Evolutionary conservation across 305 asterid genomes (phyloP).

Genomic region (Solanum chacoense): DNA sequence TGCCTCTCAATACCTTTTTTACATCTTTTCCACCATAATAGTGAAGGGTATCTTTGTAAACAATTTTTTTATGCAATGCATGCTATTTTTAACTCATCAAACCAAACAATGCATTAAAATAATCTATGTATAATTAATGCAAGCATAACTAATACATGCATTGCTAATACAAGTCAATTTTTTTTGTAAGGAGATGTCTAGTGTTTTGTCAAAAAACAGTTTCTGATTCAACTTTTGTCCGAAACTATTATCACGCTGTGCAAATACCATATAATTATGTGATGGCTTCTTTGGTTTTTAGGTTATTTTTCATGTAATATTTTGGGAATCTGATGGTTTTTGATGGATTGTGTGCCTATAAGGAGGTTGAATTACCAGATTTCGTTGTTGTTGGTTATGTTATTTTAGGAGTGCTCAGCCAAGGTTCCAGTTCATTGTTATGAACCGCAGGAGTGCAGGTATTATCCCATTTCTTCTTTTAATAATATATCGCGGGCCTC

Average conservation of each 20-base stretch:
- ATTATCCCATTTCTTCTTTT: not conserved
- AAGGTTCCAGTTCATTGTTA: constrained; percentile 30
- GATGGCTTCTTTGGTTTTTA: not conserved
- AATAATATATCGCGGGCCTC: not conserved
- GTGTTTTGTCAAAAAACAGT: not conserved
- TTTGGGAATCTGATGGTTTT: not conserved
- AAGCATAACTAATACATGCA: too few relatives aligned
- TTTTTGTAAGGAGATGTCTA: not conserved
- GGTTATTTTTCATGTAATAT: not conserved
- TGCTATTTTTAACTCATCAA: too few relatives aligned
- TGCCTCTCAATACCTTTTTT: too few relatives aligned
- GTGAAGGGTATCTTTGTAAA: too few relatives aligned
- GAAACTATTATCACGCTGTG: not conserved
- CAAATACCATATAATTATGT: not conserved
- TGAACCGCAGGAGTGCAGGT: constrained; percentile 32
- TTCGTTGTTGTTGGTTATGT: not conserved
- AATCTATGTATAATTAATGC: too few relatives aligned
- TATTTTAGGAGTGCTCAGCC: constrained; percentile 26
- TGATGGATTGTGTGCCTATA: not conserved
- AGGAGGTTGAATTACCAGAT: not conserved
- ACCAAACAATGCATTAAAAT: too few relatives aligned
- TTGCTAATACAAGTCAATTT: not conserved
- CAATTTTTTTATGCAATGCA: too few relatives aligned
- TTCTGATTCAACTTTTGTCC: not conserved
- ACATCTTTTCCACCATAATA: too few relatives aligned